These are phyloP conservation scores for Diplodia scrobiculata DNA, from an alignment of 2,329 filamentous ascomycete species.

Conservation along the genomic window DNA sequence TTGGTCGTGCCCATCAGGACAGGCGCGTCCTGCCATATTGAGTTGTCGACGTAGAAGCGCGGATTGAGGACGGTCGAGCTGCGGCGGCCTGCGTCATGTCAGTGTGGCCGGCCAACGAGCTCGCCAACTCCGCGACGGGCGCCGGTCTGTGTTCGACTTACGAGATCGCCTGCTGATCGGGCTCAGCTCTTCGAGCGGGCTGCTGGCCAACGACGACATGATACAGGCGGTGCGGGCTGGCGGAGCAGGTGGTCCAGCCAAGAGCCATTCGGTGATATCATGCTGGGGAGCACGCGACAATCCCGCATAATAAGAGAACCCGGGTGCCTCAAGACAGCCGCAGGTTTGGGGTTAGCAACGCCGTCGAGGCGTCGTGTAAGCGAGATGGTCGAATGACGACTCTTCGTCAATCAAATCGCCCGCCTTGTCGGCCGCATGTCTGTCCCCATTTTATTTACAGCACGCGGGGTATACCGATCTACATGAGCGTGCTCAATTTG, in stretches of 20 bases:
- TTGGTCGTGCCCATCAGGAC: slow-evolving; percentile 69
- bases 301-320: slow-evolving; percentile 24
- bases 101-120: not conserved
- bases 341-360: slow-evolving; percentile 28
- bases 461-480: slow-evolving; percentile 24
- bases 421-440: not conserved
- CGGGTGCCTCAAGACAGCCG: slow-evolving; percentile 17
- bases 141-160: slow-evolving; percentile 34
- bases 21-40: slow-evolving; percentile 72
- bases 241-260: slow-evolving; percentile 23
- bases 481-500: slow-evolving; percentile 21
- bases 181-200: slow-evolving; percentile 23
- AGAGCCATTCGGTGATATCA: slow-evolving; percentile 23
- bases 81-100: slow-evolving; percentile 22
- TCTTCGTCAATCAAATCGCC: slow-evolving; percentile 27
- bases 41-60: slow-evolving; percentile 55
- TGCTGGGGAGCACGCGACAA: slow-evolving; percentile 25
- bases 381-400: slow-evolving; percentile 27
- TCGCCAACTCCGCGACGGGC: slow-evolving; percentile 30
- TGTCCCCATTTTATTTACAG: not conserved
- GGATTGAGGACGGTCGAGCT: slow-evolving; percentile 47
- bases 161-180: slow-evolving; percentile 27
- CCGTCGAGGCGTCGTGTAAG: slow-evolving; percentile 28
- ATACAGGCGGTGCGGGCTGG: slow-evolving; percentile 28
- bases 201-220: slow-evolving; percentile 24